phyloP scores from a whole-genome alignment of 2,329 filamentous ascomycete species.

The Calycina herbarum region DNA sequence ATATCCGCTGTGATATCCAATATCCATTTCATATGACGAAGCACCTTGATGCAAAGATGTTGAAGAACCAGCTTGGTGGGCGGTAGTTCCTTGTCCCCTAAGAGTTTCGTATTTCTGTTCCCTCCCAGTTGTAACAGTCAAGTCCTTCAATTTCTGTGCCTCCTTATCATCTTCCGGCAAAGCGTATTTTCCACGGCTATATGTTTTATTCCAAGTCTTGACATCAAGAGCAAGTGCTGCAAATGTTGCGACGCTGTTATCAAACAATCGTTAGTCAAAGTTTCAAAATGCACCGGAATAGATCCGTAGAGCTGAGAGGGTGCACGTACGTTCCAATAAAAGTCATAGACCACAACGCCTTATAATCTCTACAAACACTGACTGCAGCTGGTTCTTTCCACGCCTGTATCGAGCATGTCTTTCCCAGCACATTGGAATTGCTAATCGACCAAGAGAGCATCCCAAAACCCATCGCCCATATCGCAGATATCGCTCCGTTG shows the following conservation, averaged over 20 bases:
- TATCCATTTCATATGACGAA: constrained; percentile 23
- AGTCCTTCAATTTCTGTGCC: constrained; percentile 23
- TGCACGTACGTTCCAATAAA: constrained; percentile 31
- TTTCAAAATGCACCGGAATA: background rate
- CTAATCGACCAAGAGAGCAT: constrained; percentile 33
- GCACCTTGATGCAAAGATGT: constrained; percentile 7
- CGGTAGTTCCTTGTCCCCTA: constrained; percentile 13
- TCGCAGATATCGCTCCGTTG: constrained; percentile 26
- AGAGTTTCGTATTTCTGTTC: constrained; percentile 25
- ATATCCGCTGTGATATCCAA: constrained; percentile 34
- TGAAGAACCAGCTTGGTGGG: background rate
- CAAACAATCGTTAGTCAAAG: background rate
- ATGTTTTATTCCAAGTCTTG: constrained; percentile 26
- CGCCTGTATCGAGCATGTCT: constrained; percentile 25
- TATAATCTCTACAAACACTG: constrained; percentile 35
- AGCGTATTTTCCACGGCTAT: constrained; percentile 26
- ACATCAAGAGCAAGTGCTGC: constrained; percentile 31
- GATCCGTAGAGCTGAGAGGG: background rate
- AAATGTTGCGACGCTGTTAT: constrained; percentile 28
- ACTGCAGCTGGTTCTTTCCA: constrained; percentile 30
- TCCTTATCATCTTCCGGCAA: constrained; percentile 33
- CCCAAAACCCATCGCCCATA: constrained; percentile 32
- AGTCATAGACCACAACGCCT: constrained; percentile 34
- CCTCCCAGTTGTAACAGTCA: constrained; percentile 21
- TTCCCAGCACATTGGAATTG: constrained; percentile 28